Conservation (phyloP, 2,329 filamentous ascomycete species). For the Penicillium sp. region DNA sequence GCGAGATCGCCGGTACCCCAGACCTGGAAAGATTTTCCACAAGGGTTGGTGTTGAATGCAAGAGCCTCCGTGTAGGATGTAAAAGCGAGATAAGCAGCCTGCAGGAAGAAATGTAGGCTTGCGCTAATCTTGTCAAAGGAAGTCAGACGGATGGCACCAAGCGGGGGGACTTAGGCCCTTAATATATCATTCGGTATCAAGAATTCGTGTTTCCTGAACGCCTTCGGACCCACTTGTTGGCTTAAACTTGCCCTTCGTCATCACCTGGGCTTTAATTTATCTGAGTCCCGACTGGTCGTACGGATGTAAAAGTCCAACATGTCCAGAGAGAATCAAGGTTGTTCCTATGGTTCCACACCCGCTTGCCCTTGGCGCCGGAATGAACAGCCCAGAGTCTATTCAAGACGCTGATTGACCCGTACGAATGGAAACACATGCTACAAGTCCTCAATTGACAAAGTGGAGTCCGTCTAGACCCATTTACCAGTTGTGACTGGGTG, state of each 20-base stretch:
- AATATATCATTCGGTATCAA: slow-evolving; percentile 15
- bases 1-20: not conserved
- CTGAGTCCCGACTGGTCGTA: not conserved
- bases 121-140: not conserved
- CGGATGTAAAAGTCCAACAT: not conserved
- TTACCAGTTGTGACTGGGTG: not conserved
- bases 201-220: not conserved
- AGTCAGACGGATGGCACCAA: not conserved
- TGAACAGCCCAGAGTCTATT: not conserved
- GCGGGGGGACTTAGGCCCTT: slow-evolving; percentile 12
- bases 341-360: slow-evolving; percentile 8
- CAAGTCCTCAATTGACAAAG: not conserved
- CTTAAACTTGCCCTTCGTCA: not conserved
- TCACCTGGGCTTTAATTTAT: not conserved
- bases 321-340: not conserved
- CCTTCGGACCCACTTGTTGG: not conserved
- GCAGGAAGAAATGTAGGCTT: not conserved
- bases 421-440: not conserved
- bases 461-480: not conserved
- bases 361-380: slow-evolving; percentile 3
- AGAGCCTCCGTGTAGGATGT: not conserved
- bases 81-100: not conserved
- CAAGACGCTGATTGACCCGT: not conserved
- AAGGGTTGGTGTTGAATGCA: not conserved
- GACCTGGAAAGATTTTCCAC: not conserved